Evolutionary conservation across 305 asterid species (phyloP).

Genomic region (Ilex paraguariensis): DNA sequence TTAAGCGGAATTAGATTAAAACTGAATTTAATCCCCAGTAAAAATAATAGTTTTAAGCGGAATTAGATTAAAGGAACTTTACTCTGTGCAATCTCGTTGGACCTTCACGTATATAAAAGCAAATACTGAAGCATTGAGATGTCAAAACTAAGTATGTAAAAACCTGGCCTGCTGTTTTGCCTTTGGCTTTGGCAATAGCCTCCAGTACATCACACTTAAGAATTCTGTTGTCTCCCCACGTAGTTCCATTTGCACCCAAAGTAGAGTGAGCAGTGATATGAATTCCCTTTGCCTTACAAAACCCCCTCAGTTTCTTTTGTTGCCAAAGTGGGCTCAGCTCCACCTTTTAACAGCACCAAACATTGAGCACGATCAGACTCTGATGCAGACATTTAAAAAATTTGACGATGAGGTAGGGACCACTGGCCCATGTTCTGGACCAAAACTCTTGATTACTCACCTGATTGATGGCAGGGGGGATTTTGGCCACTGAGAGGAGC

Average conservation of each 20-base stretch:
- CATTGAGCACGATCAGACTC: not conserved
- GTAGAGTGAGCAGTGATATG: conserved; percentile 50
- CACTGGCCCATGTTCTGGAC: no score
- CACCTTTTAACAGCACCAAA: conserved; percentile 21
- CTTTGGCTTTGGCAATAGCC: conserved; percentile 34
- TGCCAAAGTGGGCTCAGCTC: conserved; percentile 49
- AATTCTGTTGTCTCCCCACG: conserved; percentile 46
- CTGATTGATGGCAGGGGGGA: conserved; percentile 51
- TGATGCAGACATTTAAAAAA: no score
- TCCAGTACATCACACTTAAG: conserved; percentile 28
- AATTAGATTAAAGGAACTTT: no score
- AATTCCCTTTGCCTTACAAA: conserved; percentile 32
- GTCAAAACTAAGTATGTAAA: no score
- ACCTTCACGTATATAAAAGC: no score
- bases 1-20: no score
- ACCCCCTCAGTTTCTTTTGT: conserved; percentile 33
- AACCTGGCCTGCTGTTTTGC: conserved; percentile 53
- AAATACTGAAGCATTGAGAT: no score
- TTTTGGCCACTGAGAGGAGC: conserved; percentile 36
- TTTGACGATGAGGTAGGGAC: no score
- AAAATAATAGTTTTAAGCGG: no score
- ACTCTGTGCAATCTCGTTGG: no score
- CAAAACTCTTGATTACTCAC: conserved; percentile 9
- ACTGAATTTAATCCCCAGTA: no score
- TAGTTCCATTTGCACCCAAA: conserved; percentile 43